Percentiles rank a stretch among this genome's conserved stretches.
These are phyloP conservation scores for Perilla frutescens DNA, from an alignment of 257 asterid genomes.

Conservation along the genomic window DNA sequence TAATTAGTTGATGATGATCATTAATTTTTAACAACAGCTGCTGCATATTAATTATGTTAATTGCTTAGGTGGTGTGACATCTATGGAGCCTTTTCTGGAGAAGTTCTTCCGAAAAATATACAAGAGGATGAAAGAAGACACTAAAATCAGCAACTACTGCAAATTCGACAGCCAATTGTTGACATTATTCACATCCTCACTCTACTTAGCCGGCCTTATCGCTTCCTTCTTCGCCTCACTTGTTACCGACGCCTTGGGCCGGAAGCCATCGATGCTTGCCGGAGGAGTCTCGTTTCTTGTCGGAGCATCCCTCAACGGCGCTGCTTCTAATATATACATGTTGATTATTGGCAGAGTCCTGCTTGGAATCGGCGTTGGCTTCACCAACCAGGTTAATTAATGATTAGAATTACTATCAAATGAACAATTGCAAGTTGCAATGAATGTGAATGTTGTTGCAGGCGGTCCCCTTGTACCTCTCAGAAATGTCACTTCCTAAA, in stretches of 20 bases:
- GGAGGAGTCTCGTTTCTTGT: slow-evolving; percentile 53
- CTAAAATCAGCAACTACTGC: slow-evolving; percentile 48
- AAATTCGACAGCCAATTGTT: slow-evolving; percentile 50
- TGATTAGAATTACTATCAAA: too few relatives aligned
- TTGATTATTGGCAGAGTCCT: slow-evolving; percentile 51
- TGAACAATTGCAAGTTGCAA: too few relatives aligned
- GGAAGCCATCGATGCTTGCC: slow-evolving; percentile 42
- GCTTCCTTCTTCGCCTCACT: slow-evolving; percentile 53
- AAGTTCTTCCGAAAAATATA: slow-evolving; percentile 52
- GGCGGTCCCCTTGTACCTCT: slow-evolving; percentile 64
- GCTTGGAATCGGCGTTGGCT: slow-evolving; percentile 65
- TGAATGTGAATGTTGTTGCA: background rate
- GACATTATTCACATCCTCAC: slow-evolving; percentile 55
- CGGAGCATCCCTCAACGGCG: slow-evolving; percentile 56
- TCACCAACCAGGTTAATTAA: slow-evolving; percentile 54
- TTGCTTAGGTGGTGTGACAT: slow-evolving; percentile 62
- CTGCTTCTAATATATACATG: slow-evolving; percentile 52
- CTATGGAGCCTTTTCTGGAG: slow-evolving; percentile 55
- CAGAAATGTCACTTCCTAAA: slow-evolving; percentile 67
- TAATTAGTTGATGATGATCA: too few relatives aligned
- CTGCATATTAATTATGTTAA: background rate
- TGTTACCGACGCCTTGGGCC: slow-evolving; percentile 48
- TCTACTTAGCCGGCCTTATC: slow-evolving; percentile 54
- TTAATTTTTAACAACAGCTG: too few relatives aligned
- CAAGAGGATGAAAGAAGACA: slow-evolving; percentile 41